Base-by-base conservation (phyloP, 1,284 basidiomycete species). In the Leccinum angustisporum region DNA sequence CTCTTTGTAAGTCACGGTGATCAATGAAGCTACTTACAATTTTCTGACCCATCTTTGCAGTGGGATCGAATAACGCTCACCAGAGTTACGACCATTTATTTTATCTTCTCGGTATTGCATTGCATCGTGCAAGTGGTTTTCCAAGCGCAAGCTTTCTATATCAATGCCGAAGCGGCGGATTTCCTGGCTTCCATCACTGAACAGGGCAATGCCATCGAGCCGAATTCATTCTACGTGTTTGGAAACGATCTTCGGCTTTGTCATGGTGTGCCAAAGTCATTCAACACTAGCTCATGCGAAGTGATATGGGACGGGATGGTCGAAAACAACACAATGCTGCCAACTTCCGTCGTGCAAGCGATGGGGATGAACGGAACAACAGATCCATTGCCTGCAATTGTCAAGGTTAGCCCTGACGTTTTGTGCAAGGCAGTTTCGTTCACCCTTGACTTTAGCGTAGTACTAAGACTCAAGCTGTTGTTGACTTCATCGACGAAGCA, bases 41-140 rank as follows among this genome's bases (percentile, higher is more conserved):
- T 5, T 58, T 34, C 57, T 40, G 2, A 54, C 18, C 18, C 5
- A 21, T 56, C 30, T 71, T 50, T 55, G 21, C 67, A 92, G 90
- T 89, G 86, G 86, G 80, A 84, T 59, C 83, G 88, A 60, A 77
- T 91, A 66, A 87, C 87, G 30, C 84, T 86, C 71, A 88, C 89
- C 58, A 81, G 80, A 57, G 78, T 89, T 59, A 87, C 88, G 38
- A 79, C 80, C 63, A 69, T 84, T 68, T 92, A 91, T 72, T 84
- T 90, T 71, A 61, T 80, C 55, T 88, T 91, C 72, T 87, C 90
- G 36, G 61, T 88, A 59, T 59, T 85, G 61, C 87, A 91, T 71
- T 91, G 87, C 68, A 65, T 83, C 63, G 70, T 90, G 63, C 90
- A 92, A 74, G 77, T 91, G 65, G 77, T 82, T 46, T 80, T 92